Evolutionary conservation across 1,284 basidiomycete genomes (phyloP).

Genomic region (Cryptococcus sp.): DNA sequence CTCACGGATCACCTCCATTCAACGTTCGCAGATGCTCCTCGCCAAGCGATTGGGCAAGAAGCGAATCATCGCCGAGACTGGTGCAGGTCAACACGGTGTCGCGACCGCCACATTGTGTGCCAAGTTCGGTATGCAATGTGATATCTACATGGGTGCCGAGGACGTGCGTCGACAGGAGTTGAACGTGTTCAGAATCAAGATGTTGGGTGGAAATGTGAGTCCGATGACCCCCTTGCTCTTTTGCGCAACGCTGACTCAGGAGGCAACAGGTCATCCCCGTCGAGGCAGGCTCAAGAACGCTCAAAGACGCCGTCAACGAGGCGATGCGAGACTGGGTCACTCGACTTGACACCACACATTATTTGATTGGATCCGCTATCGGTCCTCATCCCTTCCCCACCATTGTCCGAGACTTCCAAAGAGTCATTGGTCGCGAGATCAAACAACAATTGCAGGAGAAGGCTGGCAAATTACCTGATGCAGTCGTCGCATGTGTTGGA

Average conservation of each 20-base stretch:
- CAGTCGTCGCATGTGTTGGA: constrained; percentile 94
- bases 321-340: constrained; percentile 98
- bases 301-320: constrained; percentile 98
- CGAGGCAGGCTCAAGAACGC: constrained; percentile 87
- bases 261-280: constrained; percentile 79
- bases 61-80: constrained; percentile 97
- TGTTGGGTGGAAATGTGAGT: constrained; percentile 86
- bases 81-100: constrained; percentile 97
- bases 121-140: constrained; percentile 91
- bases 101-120: constrained; percentile 98
- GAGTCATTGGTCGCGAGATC: constrained; percentile 93
- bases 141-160: constrained; percentile 99
- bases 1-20: neutral
- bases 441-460: constrained; percentile 77
- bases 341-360: constrained; percentile 89
- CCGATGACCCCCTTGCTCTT: too few relatives aligned
- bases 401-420: constrained; percentile 97
- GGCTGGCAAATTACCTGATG: constrained; percentile 85
- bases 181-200: constrained; percentile 97
- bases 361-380: constrained; percentile 94
- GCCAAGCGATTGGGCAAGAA: constrained; percentile 91
- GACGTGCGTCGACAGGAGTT: constrained; percentile 92
- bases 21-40: constrained; percentile 70
- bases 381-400: constrained; percentile 99
- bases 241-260: neutral